phyloP scores from a whole-genome alignment of 78 protist genomes.

The Monocercomonoides exilis region DNA sequence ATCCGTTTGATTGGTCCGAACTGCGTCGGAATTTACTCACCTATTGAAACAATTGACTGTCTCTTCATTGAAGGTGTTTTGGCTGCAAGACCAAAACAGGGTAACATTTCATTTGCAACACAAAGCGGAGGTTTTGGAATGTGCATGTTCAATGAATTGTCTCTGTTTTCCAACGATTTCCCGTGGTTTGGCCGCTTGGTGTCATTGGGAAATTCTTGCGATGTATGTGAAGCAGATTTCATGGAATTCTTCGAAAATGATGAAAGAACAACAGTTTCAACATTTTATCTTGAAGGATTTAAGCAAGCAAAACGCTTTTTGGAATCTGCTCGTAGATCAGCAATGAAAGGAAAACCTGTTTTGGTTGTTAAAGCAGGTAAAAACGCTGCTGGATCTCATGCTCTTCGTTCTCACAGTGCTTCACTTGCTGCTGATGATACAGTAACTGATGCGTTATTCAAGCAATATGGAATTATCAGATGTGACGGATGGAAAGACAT shows the following conservation, averaged over 20 bases:
- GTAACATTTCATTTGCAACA: conserved; percentile 2
- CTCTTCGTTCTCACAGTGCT: conserved; percentile 28
- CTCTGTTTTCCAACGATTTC: not conserved
- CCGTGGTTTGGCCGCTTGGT: conserved; percentile 10
- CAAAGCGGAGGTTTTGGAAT: conserved; percentile 31
- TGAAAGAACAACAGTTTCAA: conserved; percentile 1
- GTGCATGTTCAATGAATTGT: conserved; percentile 23
- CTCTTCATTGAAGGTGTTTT: conserved; percentile 12
- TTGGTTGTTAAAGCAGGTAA: conserved; percentile 20
- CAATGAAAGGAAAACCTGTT: conserved; percentile 10
- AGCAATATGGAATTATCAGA: conserved; percentile 4
- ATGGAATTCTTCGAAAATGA: conserved; percentile 10
- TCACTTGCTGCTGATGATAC: conserved; percentile 31
- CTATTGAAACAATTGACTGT: not conserved
- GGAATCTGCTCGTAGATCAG: not conserved
- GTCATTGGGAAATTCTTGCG: conserved; percentile 29
- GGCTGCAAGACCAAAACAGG: conserved; percentile 1
- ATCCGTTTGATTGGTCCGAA: conserved; percentile 22
- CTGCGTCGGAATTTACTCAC: conserved; percentile 19
- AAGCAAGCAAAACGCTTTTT: not conserved
- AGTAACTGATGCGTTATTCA: conserved; percentile 13
- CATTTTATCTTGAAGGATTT: conserved; percentile 26
- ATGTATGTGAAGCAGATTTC: conserved; percentile 12
- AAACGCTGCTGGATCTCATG: conserved; percentile 30
- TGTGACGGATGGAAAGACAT: conserved; percentile 17